Conservation (phyloP, 805 yeast genomes). For the Zygotorulaspora florentina region DNA sequence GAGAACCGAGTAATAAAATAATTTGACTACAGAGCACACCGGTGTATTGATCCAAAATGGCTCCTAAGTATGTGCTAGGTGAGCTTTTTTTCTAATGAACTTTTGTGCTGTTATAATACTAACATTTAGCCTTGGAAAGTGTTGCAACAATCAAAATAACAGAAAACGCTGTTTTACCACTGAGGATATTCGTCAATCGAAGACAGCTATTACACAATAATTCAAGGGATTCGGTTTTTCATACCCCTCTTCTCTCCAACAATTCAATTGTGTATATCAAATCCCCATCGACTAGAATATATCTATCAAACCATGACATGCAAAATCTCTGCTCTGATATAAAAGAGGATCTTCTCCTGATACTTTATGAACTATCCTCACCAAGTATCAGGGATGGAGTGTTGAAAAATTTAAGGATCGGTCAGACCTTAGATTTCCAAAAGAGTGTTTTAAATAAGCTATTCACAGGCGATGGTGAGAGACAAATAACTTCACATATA, state of each 20-base stretch:
- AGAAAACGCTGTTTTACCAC: conserved; percentile 22
- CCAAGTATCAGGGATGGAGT: conserved; percentile 18
- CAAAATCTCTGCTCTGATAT: conserved; percentile 25
- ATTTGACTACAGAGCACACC: too few relatives aligned
- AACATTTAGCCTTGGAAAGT: conserved; percentile 13
- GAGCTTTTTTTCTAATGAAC: neutral
- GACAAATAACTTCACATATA: conserved; percentile 15
- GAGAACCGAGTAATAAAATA: too few relatives aligned
- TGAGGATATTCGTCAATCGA: conserved; percentile 31
- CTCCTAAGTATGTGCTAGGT: conserved; percentile 12
- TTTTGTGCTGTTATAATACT: conserved; percentile 1
- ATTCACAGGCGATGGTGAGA: conserved; percentile 3
- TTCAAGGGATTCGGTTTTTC: conserved; percentile 23
- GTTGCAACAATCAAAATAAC: conserved; percentile 25
- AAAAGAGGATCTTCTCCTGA: conserved; percentile 24
- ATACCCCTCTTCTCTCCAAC: conserved; percentile 34
- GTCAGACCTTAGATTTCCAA: conserved; percentile 23
- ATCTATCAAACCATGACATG: conserved; percentile 32
- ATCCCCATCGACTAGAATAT: conserved; percentile 28
- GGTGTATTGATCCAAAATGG: conserved; percentile 2
- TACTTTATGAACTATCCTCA: conserved; percentile 29
- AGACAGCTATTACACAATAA: conserved; percentile 25
- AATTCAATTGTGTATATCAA: conserved; percentile 33
- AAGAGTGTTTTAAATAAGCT: conserved; percentile 14
- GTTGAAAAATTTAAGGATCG: conserved; percentile 26